Base-by-base conservation (phyloP, 805 yeast genomes). In the Spathaspora girioi region DNA sequence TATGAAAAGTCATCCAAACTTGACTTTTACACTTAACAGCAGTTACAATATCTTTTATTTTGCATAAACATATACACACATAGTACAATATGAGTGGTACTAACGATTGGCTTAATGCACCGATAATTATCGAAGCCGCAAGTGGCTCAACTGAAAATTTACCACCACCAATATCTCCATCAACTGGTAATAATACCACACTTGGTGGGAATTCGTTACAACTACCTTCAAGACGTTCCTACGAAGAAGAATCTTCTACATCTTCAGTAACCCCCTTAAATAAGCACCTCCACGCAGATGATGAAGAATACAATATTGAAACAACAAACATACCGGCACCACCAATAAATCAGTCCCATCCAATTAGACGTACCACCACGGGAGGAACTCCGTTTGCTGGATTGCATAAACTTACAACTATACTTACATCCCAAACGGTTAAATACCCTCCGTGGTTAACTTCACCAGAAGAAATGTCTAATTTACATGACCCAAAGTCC, bases 401-500 rank as follows among this genome's bases (percentile, higher is more conserved):
- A n/a, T 43, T 43, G 9, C 46, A 43, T 14, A 43, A 17, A 27
- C 18, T 43, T 7, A 23, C 46, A 2, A 43, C 46, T 2, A 27
- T 43, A n/a, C 12, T 43, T 3, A 43, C 46, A 11, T 35, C 27
- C 1, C 20, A 7, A 1, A 19, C 48, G 17, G 12, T 46, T 9
- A 48, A 43, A 31, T 31, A 43, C 14, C 18, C 38, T 12, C 18
- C 38, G 8, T 45, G 38, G 38, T 47, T 51, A 2, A 41, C 62
- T 3, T 48, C 55, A 12, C 50, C 56, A 0, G 53, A 59, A 18
- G 72, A 77, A 15, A 69, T 84, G 43, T 63, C 76, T 14, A 73
- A 63, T 7, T 66, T 84, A 20, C 87, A 83, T 58, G 89, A 84
- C 60, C 88, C 89, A 8, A 84, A 84, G 63, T 80, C 86, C 0